Evolutionary conservation across 2,329 filamentous ascomycete species (phyloP).

Genomic region (Arthrobotrys entomopaga): DNA sequence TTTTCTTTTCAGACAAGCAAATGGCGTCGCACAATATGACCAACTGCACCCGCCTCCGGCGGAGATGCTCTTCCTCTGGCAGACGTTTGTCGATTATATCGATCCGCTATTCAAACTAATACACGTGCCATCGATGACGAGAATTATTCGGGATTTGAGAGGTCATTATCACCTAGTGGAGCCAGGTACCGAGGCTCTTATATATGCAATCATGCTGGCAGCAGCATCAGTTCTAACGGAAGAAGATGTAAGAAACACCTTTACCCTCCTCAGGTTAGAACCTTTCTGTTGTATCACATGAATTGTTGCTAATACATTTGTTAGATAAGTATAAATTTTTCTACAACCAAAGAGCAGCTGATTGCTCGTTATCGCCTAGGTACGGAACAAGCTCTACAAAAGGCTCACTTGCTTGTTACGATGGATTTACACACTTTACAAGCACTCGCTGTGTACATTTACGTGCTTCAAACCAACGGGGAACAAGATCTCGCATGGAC

Average conservation of each 20-base stretch:
- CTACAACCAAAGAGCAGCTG: conserved; percentile 64
- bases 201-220: conserved; percentile 70
- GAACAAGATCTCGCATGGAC: conserved; percentile 67
- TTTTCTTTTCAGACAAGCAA: conserved; percentile 41
- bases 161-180: conserved; percentile 58
- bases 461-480: conserved; percentile 66
- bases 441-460: conserved; percentile 69
- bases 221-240: conserved; percentile 64
- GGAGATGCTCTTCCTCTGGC: conserved; percentile 56
- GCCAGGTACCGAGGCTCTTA: conserved; percentile 64
- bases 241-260: conserved; percentile 59
- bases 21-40: conserved; percentile 33
- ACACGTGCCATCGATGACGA: conserved; percentile 60
- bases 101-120: conserved; percentile 59
- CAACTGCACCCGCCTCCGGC: conserved; percentile 28
- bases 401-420: conserved; percentile 68
- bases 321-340: conserved; percentile 61
- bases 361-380: conserved; percentile 67
- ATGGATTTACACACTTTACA: conserved; percentile 69
- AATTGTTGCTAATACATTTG: background rate
- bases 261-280: background rate
- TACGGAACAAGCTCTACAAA: conserved; percentile 68
- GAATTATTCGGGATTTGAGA: conserved; percentile 61
- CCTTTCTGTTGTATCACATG: too few relatives aligned
- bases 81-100: conserved; percentile 56